These are phyloP conservation scores for Choiromyces venosus DNA, from an alignment of 495 filamentous ascomycete species.

Conservation along the genomic window DNA sequence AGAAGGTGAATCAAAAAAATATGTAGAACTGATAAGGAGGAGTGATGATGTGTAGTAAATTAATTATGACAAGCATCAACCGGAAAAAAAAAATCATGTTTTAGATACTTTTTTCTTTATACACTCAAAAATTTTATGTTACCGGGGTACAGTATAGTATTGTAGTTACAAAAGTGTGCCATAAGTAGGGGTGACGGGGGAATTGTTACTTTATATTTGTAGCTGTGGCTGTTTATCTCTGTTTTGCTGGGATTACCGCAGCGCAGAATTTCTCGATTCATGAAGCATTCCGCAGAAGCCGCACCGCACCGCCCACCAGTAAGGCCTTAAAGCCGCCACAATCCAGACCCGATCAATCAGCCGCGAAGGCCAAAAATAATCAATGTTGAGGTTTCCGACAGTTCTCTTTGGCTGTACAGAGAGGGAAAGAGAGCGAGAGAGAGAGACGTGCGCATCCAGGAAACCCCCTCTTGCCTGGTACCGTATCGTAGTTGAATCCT, in stretches of 20 bases:
- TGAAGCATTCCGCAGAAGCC: background rate
- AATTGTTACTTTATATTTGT: background rate
- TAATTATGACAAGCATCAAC: background rate
- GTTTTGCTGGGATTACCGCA: background rate
- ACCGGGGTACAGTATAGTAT: background rate
- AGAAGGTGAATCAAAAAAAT: background rate
- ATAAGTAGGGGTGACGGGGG: background rate
- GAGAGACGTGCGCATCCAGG: background rate
- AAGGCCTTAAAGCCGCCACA: slow-evolving; percentile 6
- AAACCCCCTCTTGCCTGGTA: background rate
- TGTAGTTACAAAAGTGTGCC: background rate
- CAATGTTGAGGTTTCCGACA: slow-evolving; percentile 24
- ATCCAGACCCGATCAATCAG: slow-evolving; percentile 28
- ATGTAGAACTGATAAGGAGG: background rate
- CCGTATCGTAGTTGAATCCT: background rate
- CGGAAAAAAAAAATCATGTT: background rate
- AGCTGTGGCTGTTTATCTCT: background rate
- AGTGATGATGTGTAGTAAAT: background rate
- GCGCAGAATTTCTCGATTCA: background rate
- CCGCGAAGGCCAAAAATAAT: slow-evolving; percentile 35
- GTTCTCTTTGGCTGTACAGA: background rate
- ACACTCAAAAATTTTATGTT: background rate
- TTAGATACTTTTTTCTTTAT: background rate
- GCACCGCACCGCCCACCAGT: background rate
- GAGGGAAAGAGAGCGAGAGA: background rate